A percentile compares a stretch with the other conserved stretches of the same genome.
Evolutionary conservation across 352 stramenopile genomes (phyloP).

Genomic region (Pythium monospermum): DNA sequence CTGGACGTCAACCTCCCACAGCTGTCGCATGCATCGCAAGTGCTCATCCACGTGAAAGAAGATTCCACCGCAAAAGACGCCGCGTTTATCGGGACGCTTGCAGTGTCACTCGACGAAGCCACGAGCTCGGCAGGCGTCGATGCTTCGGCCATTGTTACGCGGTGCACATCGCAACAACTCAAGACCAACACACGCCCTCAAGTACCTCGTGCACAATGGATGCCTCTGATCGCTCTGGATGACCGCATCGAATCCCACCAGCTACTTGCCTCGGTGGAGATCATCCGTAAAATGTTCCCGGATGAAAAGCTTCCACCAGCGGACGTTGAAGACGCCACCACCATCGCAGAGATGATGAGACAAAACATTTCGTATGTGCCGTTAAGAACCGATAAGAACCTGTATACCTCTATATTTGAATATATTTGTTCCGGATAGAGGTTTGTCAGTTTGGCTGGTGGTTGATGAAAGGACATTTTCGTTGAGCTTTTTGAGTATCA

Average conservation of each 20-base stretch:
- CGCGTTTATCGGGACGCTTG: slow-evolving; percentile 38
- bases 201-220: slow-evolving; percentile 43
- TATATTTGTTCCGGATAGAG: too few relatives aligned
- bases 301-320: slow-evolving; percentile 48
- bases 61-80: slow-evolving; percentile 9
- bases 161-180: slow-evolving; percentile 45
- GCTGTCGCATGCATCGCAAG: slow-evolving; percentile 43
- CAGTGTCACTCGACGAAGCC: slow-evolving; percentile 16
- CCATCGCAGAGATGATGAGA: too few relatives aligned
- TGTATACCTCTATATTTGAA: too few relatives aligned
- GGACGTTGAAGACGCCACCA: slow-evolving; percentile 11
- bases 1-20: slow-evolving; percentile 70
- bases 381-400: too few relatives aligned
- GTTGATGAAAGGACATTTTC: too few relatives aligned
- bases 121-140: slow-evolving; percentile 9
- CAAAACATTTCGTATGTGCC: too few relatives aligned
- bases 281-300: slow-evolving; percentile 54
- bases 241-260: slow-evolving; percentile 29
- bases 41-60: slow-evolving; percentile 59
- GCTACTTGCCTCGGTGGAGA: slow-evolving; percentile 49
- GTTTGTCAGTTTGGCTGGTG: too few relatives aligned
- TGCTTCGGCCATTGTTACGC: slow-evolving; percentile 22
- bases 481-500: too few relatives aligned
- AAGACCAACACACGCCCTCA: slow-evolving; percentile 42
- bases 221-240: slow-evolving; percentile 45